phyloP scores from a whole-genome alignment of 495 filamentous ascomycete species.

The Xylaria acuta region DNA sequence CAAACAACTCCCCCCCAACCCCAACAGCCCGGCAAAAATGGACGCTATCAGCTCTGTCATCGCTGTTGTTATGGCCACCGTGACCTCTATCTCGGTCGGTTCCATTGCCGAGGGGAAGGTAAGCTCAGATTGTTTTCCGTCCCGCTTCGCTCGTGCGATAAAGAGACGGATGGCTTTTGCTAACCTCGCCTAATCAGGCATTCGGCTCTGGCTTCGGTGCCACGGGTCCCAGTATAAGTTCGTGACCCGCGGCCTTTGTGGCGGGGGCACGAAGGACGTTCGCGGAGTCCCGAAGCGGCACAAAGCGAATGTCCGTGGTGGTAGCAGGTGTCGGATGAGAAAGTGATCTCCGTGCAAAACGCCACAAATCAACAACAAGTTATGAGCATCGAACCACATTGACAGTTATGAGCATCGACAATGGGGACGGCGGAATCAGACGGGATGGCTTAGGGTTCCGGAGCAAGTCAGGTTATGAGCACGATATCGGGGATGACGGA shows the following conservation, averaged over 20 bases:
- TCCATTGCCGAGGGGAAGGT: constrained; percentile 27
- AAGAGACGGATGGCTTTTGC: background rate
- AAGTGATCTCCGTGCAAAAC: background rate
- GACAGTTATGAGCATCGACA: constrained; percentile 20
- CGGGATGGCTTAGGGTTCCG: constrained; percentile 8
- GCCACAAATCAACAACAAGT: constrained; percentile 9
- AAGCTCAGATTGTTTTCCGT: background rate
- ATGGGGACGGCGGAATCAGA: constrained; percentile 15
- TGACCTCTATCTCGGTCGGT: constrained; percentile 20
- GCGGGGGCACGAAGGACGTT: constrained; percentile 8
- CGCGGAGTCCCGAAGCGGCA: constrained; percentile 21
- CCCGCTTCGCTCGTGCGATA: background rate
- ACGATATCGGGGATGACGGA: constrained; percentile 4
- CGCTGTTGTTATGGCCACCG: constrained; percentile 19
- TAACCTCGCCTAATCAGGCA: constrained; percentile 3
- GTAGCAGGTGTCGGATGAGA: constrained; percentile 24
- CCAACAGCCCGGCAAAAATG: constrained; percentile 24
- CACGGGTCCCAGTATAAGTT: constrained; percentile 3
- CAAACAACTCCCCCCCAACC: constrained; percentile 20
- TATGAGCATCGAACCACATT: constrained; percentile 21
- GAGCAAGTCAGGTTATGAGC: constrained; percentile 20
- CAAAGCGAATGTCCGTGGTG: constrained; percentile 9
- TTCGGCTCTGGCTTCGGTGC: constrained; percentile 14
- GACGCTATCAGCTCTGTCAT: constrained; percentile 22
- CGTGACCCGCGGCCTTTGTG: constrained; percentile 15